Evolutionary conservation across 140 eudicot genomes (phyloP), one percentile per base, ranked within the genome.

Genomic region (Anethum foeniculum): DNA sequence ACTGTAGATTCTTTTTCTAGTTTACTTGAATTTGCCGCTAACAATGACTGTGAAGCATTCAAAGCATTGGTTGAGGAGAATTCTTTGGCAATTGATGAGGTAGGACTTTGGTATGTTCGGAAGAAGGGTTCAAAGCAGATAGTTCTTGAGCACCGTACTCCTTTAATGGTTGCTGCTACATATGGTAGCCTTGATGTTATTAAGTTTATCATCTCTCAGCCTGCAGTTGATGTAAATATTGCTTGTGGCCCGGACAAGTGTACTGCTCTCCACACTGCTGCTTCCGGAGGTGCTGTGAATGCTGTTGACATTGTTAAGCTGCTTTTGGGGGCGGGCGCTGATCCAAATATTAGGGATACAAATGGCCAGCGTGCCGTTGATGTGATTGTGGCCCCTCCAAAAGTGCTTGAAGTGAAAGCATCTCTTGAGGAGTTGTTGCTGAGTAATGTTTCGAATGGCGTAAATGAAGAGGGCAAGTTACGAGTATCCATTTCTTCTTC

Each of bases 221-320:
- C 86, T 4, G 83, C 48, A 46, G 49, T 11, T 46, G 49, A 46
- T 46, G 49, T 90, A 21, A 90, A 90, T 79, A 46, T 43, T 30
- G n/a, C 81, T 23, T 80, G 88, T 82, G 91, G 85, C 41, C 83
- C 58, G 0, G 90, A 84, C 49, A 82, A 86, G 78, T 75, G 83
- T 75, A 88, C 94, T 41, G 90, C 94, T 51, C 94, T 90, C 75
- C 90, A 90, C 54, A 86, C 88, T 84, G 91, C 89, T 52, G 87
- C 86, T 65, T 86, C 86, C 27, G 86, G 91, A 47, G 94, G 91
- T 21, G 81, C 91, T 13, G 71, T 64, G 10, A 80, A 81, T 76
- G 90, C 88, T 64, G 76, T 82, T 77, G 91, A 88, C 13, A 88
- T 84, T 60, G 85, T 84, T 16, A 86, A 86, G 79, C 72, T 90